Evolutionary conservation across 805 yeast genomes (phyloP).

Genomic region (Zygosaccharomyces bailii): DNA sequence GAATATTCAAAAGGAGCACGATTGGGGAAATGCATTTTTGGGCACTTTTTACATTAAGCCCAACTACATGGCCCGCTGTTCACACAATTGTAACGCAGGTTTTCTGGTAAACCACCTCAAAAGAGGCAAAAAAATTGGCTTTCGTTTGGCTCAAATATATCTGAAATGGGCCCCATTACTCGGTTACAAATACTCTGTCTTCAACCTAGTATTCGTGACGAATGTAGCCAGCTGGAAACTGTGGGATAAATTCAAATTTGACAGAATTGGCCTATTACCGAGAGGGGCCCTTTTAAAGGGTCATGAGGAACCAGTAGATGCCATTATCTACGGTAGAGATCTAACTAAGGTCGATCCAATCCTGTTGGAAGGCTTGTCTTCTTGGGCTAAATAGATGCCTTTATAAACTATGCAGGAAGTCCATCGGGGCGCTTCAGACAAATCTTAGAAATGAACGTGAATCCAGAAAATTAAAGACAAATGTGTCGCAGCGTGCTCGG

Average conservation of each 20-base stretch:
- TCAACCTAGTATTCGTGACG: constrained; percentile 80
- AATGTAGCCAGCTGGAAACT: constrained; percentile 70
- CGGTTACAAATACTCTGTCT: constrained; percentile 80
- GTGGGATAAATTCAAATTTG: constrained; percentile 84
- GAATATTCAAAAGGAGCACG: constrained; percentile 25
- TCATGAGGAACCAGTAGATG: constrained; percentile 60
- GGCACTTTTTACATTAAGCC: constrained; percentile 86
- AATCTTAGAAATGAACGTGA: no score
- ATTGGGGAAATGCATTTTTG: constrained; percentile 49
- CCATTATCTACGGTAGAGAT: constrained; percentile 71
- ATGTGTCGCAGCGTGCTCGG: constrained; percentile 17
- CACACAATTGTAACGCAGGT: constrained; percentile 87
- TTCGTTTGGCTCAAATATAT: constrained; percentile 63
- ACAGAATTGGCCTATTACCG: constrained; percentile 68
- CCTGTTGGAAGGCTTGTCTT: constrained; percentile 23
- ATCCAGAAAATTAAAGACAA: no score
- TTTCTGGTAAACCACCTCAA: constrained; percentile 59
- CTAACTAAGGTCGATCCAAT: constrained; percentile 36
- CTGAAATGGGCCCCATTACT: constrained; percentile 68
- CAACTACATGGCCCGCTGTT: constrained; percentile 77
- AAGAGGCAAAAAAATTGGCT: constrained; percentile 71
- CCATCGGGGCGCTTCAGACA: background rate
- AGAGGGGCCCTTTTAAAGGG: constrained; percentile 76
- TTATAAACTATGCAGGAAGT: background rate
- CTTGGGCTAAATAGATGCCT: background rate